Evolutionary conservation across 192 early-diverging fungal species (phyloP).

Genomic region (Backusella parvicylindrica): DNA sequence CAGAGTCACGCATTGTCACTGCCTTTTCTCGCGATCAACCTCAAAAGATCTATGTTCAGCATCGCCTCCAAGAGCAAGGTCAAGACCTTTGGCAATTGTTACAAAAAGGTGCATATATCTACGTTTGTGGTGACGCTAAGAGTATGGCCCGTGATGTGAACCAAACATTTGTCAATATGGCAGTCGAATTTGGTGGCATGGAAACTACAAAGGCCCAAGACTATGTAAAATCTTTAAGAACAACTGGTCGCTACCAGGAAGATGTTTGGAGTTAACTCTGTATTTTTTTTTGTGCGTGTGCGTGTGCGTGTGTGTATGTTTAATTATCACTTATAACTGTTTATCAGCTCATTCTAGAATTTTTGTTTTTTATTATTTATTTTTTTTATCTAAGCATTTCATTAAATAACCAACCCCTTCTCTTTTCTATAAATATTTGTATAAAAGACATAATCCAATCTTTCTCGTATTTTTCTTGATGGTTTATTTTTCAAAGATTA

Average conservation of each 20-base stretch:
- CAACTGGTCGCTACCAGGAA: slow-evolving; percentile 83
- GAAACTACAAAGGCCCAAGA: slow-evolving; percentile 62
- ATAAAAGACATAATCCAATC: no score
- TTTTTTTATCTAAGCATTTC: background rate
- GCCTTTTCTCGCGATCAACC: slow-evolving; percentile 84
- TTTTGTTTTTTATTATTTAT: background rate
- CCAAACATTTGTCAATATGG: slow-evolving; percentile 63
- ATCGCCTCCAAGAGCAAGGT: slow-evolving; percentile 72
- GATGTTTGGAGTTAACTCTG: slow-evolving; percentile 80
- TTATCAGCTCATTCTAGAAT: background rate
- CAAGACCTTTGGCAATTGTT: slow-evolving; percentile 81
- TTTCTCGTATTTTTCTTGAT: no score
- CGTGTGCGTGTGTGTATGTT: background rate
- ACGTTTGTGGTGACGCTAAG: slow-evolving; percentile 96
- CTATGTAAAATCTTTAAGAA: slow-evolving; percentile 86
- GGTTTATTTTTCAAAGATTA: no score
- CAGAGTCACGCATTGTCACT: slow-evolving; percentile 68
- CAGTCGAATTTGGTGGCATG: slow-evolving; percentile 62
- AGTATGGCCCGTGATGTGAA: slow-evolving; percentile 95
- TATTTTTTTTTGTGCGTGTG: background rate
- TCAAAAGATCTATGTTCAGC: slow-evolving; percentile 95
- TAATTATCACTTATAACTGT: background rate
- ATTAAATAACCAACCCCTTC: background rate
- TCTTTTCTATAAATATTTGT: background rate
- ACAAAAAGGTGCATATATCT: slow-evolving; percentile 73